These are phyloP conservation scores for Phytopythium aichiense DNA, from an alignment of 352 stramenopile species.

Conservation along the genomic window DNA sequence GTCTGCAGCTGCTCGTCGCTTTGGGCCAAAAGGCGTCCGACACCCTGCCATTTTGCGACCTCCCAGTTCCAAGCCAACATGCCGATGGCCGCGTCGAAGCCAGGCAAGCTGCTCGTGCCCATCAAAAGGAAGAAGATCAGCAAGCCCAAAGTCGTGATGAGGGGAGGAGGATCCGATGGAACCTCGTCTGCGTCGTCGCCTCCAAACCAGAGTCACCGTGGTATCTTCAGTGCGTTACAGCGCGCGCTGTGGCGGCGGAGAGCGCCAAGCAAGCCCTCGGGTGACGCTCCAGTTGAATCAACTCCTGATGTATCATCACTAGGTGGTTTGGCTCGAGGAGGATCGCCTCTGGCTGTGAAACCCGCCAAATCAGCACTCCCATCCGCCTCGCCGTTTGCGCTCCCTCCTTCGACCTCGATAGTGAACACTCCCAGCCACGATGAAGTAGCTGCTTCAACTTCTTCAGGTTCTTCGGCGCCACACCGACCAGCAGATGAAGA, in stretches of 20 bases:
- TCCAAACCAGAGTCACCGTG: neutral
- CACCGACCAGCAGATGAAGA: constrained; percentile 5
- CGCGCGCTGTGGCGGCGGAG: neutral
- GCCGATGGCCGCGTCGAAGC: neutral
- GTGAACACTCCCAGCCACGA: neutral
- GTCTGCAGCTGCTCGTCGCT: neutral
- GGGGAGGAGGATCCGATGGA: neutral
- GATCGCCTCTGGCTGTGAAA: neutral
- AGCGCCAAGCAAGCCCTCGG: neutral
- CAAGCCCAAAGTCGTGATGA: neutral
- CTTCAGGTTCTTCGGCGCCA: neutral
- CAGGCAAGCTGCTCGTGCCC: neutral
- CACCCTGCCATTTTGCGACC: neutral
- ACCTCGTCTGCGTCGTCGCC: neutral
- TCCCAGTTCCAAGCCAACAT: neutral
- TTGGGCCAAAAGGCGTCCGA: neutral
- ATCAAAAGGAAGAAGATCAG: neutral
- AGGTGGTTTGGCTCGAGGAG: neutral
- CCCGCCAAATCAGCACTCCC: neutral
- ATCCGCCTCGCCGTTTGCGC: neutral
- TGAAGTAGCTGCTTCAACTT: too few species aligned
- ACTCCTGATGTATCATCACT: neutral
- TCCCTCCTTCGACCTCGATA: neutral
- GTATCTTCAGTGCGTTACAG: neutral
- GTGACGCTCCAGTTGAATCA: neutral